phyloP scores from a whole-genome alignment of 306 rosid genomes.

The Cicer chorassanicum region DNA sequence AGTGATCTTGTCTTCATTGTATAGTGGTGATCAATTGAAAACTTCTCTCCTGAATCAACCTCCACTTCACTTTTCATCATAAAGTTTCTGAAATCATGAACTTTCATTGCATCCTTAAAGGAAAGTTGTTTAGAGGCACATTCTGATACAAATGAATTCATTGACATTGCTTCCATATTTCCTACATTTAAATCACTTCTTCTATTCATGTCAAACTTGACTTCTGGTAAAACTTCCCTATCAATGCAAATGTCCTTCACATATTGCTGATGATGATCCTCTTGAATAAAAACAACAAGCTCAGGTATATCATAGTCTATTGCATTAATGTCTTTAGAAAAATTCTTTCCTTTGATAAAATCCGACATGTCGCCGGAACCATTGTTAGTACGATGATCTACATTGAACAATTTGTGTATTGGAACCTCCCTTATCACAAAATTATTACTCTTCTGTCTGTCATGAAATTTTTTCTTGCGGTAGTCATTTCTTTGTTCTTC shows the following conservation, averaged over 20 bases:
- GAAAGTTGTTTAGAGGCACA: conserved; percentile 26
- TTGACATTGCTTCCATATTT: conserved; percentile 41
- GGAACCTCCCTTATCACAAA: conserved; percentile 50
- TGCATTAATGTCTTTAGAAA: conserved; percentile 34
- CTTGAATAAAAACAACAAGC: conserved; percentile 75
- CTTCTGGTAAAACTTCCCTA: conserved; percentile 34
- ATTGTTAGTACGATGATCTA: background rate
- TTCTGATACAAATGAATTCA: conserved; percentile 38
- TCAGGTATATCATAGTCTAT: conserved; percentile 67
- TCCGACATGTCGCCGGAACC: conserved; percentile 26
- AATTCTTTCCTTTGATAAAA: conserved; percentile 41
- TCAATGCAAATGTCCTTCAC: conserved; percentile 64
- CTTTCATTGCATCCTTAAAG: conserved; percentile 41
- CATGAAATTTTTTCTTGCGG: conserved; percentile 9
- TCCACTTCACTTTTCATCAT: conserved; percentile 46
- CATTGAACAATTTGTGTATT: conserved; percentile 19
- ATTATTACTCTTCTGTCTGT: conserved; percentile 7
- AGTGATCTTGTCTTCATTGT: conserved; percentile 39
- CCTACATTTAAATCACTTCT: conserved; percentile 44
- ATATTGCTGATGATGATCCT: conserved; percentile 56
- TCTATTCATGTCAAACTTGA: conserved; percentile 40
- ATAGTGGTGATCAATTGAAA: conserved; percentile 35
- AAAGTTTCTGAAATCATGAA: conserved; percentile 36
- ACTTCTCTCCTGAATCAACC: conserved; percentile 20
- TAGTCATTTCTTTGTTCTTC: conserved; percentile 38